A percentile compares a stretch with the other conserved stretches of the same genome.
Evolutionary conservation across 352 stramenopile genomes (phyloP).

Genomic region (Phytophthora parvispora): DNA sequence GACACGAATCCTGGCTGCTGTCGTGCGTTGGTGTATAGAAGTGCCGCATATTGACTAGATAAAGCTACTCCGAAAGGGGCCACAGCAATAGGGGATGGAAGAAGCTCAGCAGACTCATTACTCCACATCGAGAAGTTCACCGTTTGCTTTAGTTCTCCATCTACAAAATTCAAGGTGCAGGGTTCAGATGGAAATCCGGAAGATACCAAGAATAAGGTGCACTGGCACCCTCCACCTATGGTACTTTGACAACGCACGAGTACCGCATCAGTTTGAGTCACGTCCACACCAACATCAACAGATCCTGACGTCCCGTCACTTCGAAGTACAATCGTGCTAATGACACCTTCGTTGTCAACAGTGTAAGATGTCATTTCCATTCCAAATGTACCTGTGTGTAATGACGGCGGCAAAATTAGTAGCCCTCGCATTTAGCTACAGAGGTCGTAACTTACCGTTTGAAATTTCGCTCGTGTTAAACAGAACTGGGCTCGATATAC

Average conservation of each 20-base stretch:
- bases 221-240: slow-evolving; percentile 35
- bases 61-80: slow-evolving; percentile 28
- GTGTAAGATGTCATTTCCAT: slow-evolving; percentile 27
- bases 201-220: slow-evolving; percentile 37
- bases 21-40: slow-evolving; percentile 39
- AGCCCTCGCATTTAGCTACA: neutral
- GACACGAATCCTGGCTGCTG: slow-evolving; percentile 38
- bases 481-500: slow-evolving; percentile 10
- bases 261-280: slow-evolving; percentile 41
- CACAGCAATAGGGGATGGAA: slow-evolving; percentile 19
- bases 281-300: slow-evolving; percentile 36
- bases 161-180: slow-evolving; percentile 45
- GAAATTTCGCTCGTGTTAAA: slow-evolving; percentile 24
- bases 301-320: slow-evolving; percentile 42
- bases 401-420: neutral
- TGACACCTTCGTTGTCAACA: slow-evolving; percentile 18
- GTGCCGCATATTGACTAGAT: slow-evolving; percentile 25
- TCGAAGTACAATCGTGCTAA: slow-evolving; percentile 41
- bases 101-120: slow-evolving; percentile 40
- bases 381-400: slow-evolving; percentile 20
- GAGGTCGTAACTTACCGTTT: slow-evolving; percentile 7
- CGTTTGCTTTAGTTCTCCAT: slow-evolving; percentile 50
- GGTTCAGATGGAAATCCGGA: slow-evolving; percentile 17
- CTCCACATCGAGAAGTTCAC: slow-evolving; percentile 51
- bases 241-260: slow-evolving; percentile 42